Conservation (phyloP, 2,329 filamentous ascomycete genomes). For the Pseudogymnoascus sp. region DNA sequence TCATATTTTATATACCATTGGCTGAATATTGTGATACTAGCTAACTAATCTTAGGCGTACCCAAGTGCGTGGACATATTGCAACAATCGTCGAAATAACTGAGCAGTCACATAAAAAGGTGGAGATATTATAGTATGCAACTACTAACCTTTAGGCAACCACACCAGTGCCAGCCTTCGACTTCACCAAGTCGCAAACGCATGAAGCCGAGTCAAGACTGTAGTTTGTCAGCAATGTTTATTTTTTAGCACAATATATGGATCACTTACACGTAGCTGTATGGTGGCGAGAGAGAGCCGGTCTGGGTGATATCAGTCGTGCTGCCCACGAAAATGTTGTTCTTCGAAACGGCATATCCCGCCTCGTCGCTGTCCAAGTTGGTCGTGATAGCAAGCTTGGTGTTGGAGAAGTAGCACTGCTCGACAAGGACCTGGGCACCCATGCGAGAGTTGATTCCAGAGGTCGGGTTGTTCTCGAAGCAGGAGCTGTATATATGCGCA, state of each 20-base stretch:
- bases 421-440: slow-evolving; percentile 48
- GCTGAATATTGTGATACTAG: too few relatives aligned
- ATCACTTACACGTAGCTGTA: slow-evolving; percentile 15
- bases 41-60: too few relatives aligned
- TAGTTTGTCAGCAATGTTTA: background rate
- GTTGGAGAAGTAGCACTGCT: slow-evolving; percentile 21
- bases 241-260: background rate
- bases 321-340: slow-evolving; percentile 10
- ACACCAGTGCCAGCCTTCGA: background rate
- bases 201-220: background rate
- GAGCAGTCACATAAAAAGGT: background rate
- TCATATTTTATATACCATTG: too few relatives aligned
- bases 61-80: background rate
- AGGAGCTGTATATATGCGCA: slow-evolving; percentile 51
- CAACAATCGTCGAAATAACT: background rate
- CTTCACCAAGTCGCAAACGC: background rate
- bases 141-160: background rate
- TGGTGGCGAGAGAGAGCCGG: slow-evolving; percentile 14
- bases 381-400: slow-evolving; percentile 3
- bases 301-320: slow-evolving; percentile 14
- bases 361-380: background rate
- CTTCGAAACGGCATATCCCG: background rate
- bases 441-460: slow-evolving; percentile 49
- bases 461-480: slow-evolving; percentile 33
- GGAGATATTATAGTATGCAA: background rate